These are phyloP conservation scores for Ophiostoma sp. DNA, from an alignment of 2,329 filamentous ascomycete species.

Conservation along the genomic window DNA sequence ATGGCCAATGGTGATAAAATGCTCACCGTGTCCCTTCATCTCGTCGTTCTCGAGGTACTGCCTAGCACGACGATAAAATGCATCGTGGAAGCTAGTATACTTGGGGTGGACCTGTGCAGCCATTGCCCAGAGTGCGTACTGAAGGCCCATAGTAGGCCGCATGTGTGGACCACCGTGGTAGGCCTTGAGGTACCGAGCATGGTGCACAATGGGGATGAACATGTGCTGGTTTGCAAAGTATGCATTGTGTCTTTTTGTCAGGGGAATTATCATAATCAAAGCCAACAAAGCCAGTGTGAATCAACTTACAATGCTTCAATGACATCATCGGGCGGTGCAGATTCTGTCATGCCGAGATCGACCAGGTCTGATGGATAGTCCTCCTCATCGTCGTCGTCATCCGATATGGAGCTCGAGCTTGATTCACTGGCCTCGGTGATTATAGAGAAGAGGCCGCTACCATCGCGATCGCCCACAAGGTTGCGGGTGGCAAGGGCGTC, in stretches of 20 bases:
- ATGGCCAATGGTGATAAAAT: slow-evolving; percentile 71
- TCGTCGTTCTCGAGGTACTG: slow-evolving; percentile 82
- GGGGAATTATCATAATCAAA: not conserved
- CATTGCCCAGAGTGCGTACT: slow-evolving; percentile 85
- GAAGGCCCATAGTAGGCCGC: slow-evolving; percentile 74
- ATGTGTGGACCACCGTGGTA: slow-evolving; percentile 67
- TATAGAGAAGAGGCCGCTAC: not conserved
- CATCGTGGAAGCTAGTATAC: slow-evolving; percentile 64
- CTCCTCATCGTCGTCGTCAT: slow-evolving; percentile 27
- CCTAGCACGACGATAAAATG: slow-evolving; percentile 75
- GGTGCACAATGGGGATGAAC: slow-evolving; percentile 72
- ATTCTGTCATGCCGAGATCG: slow-evolving; percentile 73
- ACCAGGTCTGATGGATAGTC: slow-evolving; percentile 59
- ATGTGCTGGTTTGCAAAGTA: slow-evolving; percentile 74
- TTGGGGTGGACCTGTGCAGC: slow-evolving; percentile 67
- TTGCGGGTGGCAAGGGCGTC: not conserved
- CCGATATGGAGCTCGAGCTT: not conserved
- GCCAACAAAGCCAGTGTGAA: not conserved
- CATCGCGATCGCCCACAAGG: not conserved
- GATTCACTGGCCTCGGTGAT: not conserved
- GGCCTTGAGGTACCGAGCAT: slow-evolving; percentile 65
- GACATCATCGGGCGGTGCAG: slow-evolving; percentile 69
- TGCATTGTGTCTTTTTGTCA: slow-evolving; percentile 53
- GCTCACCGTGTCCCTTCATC: slow-evolving; percentile 77
- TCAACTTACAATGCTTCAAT: slow-evolving; percentile 71